Conservation (phyloP, 139 green algal species). For the Zygnema cylindricum region DNA sequence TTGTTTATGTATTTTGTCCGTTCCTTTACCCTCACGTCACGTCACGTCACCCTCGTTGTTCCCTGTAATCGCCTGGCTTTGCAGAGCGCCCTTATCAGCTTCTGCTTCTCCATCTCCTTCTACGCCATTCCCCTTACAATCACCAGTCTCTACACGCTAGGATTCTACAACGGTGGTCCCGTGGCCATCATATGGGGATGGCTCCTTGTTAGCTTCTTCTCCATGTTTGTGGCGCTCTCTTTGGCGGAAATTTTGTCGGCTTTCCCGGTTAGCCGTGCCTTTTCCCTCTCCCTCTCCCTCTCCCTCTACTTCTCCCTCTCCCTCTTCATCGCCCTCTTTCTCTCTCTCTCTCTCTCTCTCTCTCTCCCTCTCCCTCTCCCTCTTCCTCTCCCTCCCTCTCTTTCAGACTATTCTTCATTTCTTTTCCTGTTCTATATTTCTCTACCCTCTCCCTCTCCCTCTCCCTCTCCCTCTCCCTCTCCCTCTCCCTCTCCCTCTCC, state of each 20-base stretch:
- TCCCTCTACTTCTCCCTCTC: constrained; percentile 45
- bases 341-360: background rate
- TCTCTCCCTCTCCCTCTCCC: background rate
- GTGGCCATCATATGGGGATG: constrained; percentile 67
- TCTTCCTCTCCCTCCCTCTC: background rate
- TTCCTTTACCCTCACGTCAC: no score
- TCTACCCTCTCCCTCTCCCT: background rate
- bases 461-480: background rate
- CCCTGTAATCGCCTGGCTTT: background rate
- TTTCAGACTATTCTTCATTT: background rate
- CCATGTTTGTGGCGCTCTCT: constrained; percentile 58
- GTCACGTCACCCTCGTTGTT: background rate
- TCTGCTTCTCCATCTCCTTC: constrained; percentile 7
- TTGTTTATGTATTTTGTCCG: no score
- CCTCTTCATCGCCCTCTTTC: background rate
- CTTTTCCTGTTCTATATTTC: background rate
- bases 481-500: background rate
- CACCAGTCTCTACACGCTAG: constrained; percentile 36
- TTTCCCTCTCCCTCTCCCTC: constrained; percentile 58
- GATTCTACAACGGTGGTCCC: constrained; percentile 59
- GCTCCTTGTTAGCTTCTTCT: constrained; percentile 58
- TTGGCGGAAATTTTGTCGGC: constrained; percentile 66
- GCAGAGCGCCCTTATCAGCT: background rate
- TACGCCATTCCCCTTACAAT: background rate
- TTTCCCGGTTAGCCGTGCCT: constrained; percentile 53